Percentiles rank a stretch among this genome's conserved stretches.
Conservation (phyloP, 164 flowering plant species). For the Chimonanthus praecox region DNA sequence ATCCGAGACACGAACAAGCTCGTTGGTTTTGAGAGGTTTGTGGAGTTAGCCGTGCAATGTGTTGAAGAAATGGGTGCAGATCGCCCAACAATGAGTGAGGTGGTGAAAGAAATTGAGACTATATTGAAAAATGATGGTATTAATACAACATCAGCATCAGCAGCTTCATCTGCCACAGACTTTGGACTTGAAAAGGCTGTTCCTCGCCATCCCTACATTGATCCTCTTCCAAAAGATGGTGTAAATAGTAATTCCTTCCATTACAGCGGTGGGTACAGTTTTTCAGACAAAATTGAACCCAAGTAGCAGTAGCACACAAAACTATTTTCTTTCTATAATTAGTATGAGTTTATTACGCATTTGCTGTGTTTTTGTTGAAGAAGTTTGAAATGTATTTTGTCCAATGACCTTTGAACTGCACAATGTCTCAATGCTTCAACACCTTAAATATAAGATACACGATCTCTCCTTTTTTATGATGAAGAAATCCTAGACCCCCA, state of each 20-base stretch:
- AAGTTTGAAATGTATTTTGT: too few species aligned
- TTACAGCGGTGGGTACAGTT: constrained; percentile 27
- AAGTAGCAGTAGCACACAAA: constrained; percentile 8
- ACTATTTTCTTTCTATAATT: neutral
- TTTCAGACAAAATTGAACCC: constrained; percentile 30
- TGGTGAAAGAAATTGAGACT: constrained; percentile 57
- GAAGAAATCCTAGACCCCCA: too few species aligned
- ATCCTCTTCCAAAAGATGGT: neutral
- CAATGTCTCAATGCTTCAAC: too few species aligned
- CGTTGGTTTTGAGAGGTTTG: constrained; percentile 35
- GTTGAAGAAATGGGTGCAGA: constrained; percentile 38
- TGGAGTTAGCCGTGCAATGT: constrained; percentile 50
- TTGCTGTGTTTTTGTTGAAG: too few species aligned
- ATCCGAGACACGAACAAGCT: constrained; percentile 22
- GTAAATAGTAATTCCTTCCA: constrained; percentile 24
- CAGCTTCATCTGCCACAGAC: constrained; percentile 33
- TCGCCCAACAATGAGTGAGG: constrained; percentile 58
- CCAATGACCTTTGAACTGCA: too few species aligned
- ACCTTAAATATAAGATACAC: too few species aligned
- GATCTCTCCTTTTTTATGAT: too few species aligned
- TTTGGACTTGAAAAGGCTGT: constrained; percentile 24
- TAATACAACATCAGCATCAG: constrained; percentile 38
- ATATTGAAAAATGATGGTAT: constrained; percentile 39
- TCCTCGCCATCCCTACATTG: constrained; percentile 30
- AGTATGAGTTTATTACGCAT: too few species aligned